Percentiles rank a stretch among this genome's conserved stretches.
Evolutionary conservation across 75 land plant species (phyloP).

Genomic region (Selaginella tamariscina): DNA sequence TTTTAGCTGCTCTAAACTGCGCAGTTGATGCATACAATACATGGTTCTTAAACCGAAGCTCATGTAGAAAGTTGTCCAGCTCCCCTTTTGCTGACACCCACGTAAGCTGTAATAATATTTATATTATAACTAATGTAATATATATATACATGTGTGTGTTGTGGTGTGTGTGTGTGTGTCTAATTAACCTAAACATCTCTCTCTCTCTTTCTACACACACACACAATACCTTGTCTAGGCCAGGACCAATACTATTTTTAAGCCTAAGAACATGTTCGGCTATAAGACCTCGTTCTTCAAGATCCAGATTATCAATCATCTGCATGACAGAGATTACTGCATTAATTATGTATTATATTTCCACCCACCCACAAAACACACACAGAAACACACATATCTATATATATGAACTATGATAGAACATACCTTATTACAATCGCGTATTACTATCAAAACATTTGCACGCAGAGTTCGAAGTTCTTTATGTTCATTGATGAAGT

Average conservation of each 20-base stretch:
- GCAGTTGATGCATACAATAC: constrained; percentile 20
- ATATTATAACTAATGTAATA: neutral
- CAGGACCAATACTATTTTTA: constrained; percentile 14
- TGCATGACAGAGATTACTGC: constrained; percentile 2
- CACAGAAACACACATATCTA: no score
- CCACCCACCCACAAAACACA: no score
- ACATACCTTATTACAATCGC: constrained; percentile 26
- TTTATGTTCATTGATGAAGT: constrained; percentile 11
- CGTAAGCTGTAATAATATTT: constrained; percentile 17
- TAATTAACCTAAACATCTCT: no score
- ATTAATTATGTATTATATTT: no score
- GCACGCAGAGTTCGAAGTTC: constrained; percentile 16
- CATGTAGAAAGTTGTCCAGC: constrained; percentile 16
- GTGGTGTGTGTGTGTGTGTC: no score
- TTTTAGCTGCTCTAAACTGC: constrained; percentile 17
- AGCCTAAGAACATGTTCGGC: constrained; percentile 20
- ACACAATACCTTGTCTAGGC: constrained; percentile 17
- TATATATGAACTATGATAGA: no score
- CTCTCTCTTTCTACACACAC: no score
- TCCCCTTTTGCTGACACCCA: constrained; percentile 18
- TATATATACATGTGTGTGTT: neutral
- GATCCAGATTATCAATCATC: constrained; percentile 22
- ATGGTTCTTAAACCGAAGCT: constrained; percentile 20
- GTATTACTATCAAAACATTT: constrained; percentile 17
- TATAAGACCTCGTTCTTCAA: constrained; percentile 22